Base-by-base conservation (phyloP, 2,329 filamentous ascomycete genomes). In the Fusarium sp. region DNA sequence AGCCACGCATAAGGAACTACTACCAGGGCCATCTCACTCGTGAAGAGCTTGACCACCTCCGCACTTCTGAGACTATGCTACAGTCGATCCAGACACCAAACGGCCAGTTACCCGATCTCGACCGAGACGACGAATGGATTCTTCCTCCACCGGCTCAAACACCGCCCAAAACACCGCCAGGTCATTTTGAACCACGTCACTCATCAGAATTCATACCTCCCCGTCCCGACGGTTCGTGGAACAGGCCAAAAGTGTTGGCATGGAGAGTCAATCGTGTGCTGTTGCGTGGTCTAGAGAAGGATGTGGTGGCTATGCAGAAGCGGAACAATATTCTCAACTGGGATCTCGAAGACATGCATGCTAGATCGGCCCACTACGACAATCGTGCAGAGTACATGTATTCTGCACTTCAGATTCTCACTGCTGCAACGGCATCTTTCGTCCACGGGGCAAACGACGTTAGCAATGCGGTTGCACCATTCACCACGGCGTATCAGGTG, bases 371-470 rank as follows among this genome's bases (percentile, higher is more conserved):
- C n/a, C 87, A 89, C 73, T 91, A 86, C 75, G 84, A 89, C 75
- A 90, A 91, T 78, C 84, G 86, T 67, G 83, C 85, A 72, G 88
- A 91, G 77, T 87, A 87, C 79, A 81, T 87, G 59, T 90, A 87
- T 78, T 87, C 85, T 7, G 89, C 88, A 75, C 82, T 88, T 22
- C 87, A 89, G 72, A 77, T 89, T 69, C 81, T 88, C 77, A 88
- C 88, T 7, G 88, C 89, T 10, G 85, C 86, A 71, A 88, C 88
- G 18, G 88, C 88, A 4, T 90, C 88, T 6, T 90, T 91, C 66
- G 86, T 86, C 3, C 89, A 92, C 78, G 90, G 90, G n/a, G 88
- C 88, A 69, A 92, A 91, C 78, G 90, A 91, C 68, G 86, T 91
- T 18, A 82, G 86, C 71, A 91, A 85, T 74, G 87, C 88, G 33